Percentiles rank a stretch among this genome's conserved stretches.
phyloP scores from a whole-genome alignment of 768 basidiomycete genomes.

The Panaeolus cyanescens region DNA sequence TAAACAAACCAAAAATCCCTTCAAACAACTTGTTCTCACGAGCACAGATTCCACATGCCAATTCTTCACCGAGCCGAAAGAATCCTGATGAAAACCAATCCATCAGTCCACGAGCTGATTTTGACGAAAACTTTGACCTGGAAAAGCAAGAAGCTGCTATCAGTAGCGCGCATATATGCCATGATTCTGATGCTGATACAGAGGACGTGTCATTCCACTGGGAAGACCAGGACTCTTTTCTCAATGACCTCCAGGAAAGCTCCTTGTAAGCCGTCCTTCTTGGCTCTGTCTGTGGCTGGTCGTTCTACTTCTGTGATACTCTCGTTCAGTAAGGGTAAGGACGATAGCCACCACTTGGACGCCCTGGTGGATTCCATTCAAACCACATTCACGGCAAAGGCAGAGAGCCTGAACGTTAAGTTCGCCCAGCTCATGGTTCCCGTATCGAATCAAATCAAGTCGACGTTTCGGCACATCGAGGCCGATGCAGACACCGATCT shows the following conservation, averaged over 20 bases:
- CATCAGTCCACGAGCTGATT: neutral
- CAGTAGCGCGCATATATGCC: neutral
- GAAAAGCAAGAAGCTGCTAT: neutral
- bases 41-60: neutral
- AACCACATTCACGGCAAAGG: neutral
- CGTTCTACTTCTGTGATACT: neutral
- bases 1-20: neutral
- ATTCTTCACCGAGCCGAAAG: conserved; percentile 1
- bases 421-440: neutral
- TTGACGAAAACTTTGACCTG: neutral
- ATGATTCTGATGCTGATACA: neutral
- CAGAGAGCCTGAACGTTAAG: neutral
- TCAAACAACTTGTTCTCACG: neutral
- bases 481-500: neutral
- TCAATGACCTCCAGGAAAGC: neutral
- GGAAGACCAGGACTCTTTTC: neutral
- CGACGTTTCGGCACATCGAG: neutral
- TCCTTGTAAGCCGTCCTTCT: neutral
- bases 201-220: neutral
- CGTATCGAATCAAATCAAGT: neutral
- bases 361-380: neutral
- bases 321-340: neutral
- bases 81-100: neutral
- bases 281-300: neutral
- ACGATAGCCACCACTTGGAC: neutral